Evolutionary conservation across 75 land plant genomes (phyloP), one percentile per base, ranked within the genome.

Genomic region (Cupressus sempervirens): DNA sequence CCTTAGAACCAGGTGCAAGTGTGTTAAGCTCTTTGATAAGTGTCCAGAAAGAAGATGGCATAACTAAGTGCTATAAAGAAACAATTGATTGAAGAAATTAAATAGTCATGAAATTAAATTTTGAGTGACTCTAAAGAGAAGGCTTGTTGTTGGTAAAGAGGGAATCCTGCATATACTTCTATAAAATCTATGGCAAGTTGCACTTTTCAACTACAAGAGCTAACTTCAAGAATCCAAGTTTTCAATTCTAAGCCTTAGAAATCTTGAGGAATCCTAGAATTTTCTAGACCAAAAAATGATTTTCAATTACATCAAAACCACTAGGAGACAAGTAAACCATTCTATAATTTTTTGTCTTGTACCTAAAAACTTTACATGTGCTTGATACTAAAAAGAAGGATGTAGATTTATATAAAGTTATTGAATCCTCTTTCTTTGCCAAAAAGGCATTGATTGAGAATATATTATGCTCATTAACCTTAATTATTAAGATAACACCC

Each of bases 221-320:
- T 92, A 38, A 91, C 84, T 48, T 94, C 94, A 74, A 94, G 82
- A 94, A 94, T 90, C 95, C 95, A 94, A 53, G 93, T 93, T 52
- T 94, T 82, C 94, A 94, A 84, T 94, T 94, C 83, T 88, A 83
- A 9, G 92, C 94, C 0, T 94, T 91, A 46, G 15, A 89, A 50
- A 93, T 91, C 65, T 87, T 92, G 0, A 87, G 88, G 36, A 93
- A 88, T 9, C 94, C 93, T 1, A 85, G 89, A 36, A 94, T 86
- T 45, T 83, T 89, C 95, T 94, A 84, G 41, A 88, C 76, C 48
- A 84, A 30, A 35, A 65, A 76, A 76, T 20, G 14, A 1, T 76
- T 14, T 2, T 14, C 54, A 38, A 35, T 38, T 36, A 35, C 15
- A 38, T 76, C 38, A 76, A 35, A 40, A 35, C 34, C 18, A 7